These are phyloP conservation scores for Corrigiola litoralis DNA, from an alignment of 179 eudicot species.

Conservation along the genomic window DNA sequence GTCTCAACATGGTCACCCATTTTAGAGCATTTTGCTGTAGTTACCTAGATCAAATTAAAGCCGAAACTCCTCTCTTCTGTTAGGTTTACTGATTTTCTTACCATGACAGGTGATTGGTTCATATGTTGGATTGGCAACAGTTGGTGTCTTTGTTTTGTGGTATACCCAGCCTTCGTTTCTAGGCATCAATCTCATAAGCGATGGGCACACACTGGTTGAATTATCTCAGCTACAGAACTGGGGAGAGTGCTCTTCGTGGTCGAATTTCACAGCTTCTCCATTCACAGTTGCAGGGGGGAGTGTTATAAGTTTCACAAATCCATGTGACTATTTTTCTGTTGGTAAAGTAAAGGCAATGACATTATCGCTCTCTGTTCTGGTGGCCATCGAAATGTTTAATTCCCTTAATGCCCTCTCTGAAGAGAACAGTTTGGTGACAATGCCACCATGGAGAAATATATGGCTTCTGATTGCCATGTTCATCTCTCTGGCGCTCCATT, in stretches of 20 bases:
- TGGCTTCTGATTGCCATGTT: slow-evolving; percentile 80
- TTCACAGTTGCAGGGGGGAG: slow-evolving; percentile 55
- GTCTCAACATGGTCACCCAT: neutral
- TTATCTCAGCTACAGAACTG: slow-evolving; percentile 69
- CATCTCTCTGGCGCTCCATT: slow-evolving; percentile 68
- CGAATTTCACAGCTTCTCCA: slow-evolving; percentile 69
- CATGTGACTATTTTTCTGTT: slow-evolving; percentile 71
- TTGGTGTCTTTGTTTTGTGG: slow-evolving; percentile 80
- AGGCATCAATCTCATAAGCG: slow-evolving; percentile 58
- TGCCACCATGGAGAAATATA: slow-evolving; percentile 92
- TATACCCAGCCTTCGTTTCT: slow-evolving; percentile 73
- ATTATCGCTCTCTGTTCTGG: slow-evolving; percentile 79
- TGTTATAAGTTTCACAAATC: slow-evolving; percentile 44
- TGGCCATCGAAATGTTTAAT: slow-evolving; percentile 88
- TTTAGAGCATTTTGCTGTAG: neutral
- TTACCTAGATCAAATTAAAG: neutral
- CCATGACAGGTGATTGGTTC: slow-evolving; percentile 70
- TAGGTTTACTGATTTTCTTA: neutral
- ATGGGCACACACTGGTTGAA: slow-evolving; percentile 71
- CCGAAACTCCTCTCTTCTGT: neutral
- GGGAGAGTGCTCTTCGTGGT: slow-evolving; percentile 83
- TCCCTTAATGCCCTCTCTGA: slow-evolving; percentile 87
- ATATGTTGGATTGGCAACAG: slow-evolving; percentile 86
- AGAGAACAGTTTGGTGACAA: slow-evolving; percentile 66
- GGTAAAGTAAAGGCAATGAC: slow-evolving; percentile 93